Evolutionary conservation across 192 early-diverging fungal genomes (phyloP), one percentile per base, ranked within the genome.

Genomic region (Lunasporangiospora selenospora): DNA sequence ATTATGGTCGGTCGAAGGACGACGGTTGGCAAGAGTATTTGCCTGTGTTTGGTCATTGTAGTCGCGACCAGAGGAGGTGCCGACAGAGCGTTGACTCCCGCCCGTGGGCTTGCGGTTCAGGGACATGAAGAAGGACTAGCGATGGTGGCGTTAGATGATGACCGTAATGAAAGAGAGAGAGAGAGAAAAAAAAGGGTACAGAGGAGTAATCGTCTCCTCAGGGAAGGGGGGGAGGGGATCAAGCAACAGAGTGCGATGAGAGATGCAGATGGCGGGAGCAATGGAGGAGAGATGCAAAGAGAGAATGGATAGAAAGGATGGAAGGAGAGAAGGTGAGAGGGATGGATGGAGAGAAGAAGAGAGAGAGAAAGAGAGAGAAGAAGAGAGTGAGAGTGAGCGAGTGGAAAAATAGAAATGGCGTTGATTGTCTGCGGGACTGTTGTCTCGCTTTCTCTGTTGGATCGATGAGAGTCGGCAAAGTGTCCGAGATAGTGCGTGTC

Each of bases 1-100:
- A 0, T 32, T 51, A 10, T 46, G 55, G 55, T 73, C 69, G 32
- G 38, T 45, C 21, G 58, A 61, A 24, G 30, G 31, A 1, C 69
- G 53, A 38, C 69, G 62, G 55, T 73, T 73, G 49, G 69, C 69
- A 36, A 73, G 69, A 23, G 69, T 73, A 38, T 73, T 73, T 36
- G 69, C 59, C 15, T 61, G 54, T 23, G 69, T 73, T 23, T 30
- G 31, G 19, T 30, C 27, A 21, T 47, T 23, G 45, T 47, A 13
- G 21, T 53, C 46, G 55, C 58, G 54, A 36, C 56, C 65, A 7
- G 64, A 58, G 34, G 64, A 57, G 29, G 43, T n/a, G 1, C 64
- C 64, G 3, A 19, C 40, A 8, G 29, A 31, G 47, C 59, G 19
- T 31, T 67, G 53, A 19, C 10, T 47, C 45, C 29, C 42, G 43